Evolutionary conservation across 768 basidiomycete genomes (phyloP).

Genomic region (Serendipita indica): DNA sequence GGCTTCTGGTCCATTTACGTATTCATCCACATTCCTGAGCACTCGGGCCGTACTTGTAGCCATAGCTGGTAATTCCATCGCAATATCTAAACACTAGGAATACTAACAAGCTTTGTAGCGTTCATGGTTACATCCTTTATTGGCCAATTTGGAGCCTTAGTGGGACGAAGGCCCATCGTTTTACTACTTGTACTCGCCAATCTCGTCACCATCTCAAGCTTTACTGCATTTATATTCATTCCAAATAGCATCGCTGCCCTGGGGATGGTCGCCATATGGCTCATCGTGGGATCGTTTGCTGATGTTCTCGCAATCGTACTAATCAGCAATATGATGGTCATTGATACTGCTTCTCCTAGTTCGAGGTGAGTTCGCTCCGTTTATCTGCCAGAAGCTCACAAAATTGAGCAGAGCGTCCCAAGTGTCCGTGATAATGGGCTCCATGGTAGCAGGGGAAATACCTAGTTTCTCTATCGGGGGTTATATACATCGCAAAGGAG

Average conservation of each 20-base stretch:
- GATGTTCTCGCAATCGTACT: not conserved
- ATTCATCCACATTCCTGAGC: not conserved
- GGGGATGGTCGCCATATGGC: not conserved
- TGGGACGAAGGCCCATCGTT: not conserved
- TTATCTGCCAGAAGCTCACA: not conserved
- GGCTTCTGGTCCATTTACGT: not conserved
- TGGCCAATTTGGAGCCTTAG: not conserved
- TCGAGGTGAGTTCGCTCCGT: not conserved
- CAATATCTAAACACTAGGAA: not conserved
- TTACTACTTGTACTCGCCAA: not conserved
- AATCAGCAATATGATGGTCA: not conserved
- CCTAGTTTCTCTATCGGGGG: not conserved
- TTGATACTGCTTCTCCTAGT: not conserved
- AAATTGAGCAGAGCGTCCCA: not conserved
- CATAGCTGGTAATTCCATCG: not conserved
- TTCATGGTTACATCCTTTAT: not conserved
- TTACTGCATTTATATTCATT: not conserved
- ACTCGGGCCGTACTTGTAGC: not conserved
- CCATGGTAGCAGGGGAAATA: not conserved
- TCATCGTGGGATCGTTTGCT: not conserved
- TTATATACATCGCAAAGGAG: not conserved
- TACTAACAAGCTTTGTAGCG: not conserved
- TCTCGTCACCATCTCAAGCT: not conserved
- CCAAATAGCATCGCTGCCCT: not conserved
- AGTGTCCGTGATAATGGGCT: not conserved